These are phyloP conservation scores for Auriscalpium vulgare DNA, from an alignment of 768 basidiomycete genomes.

Conservation along the genomic window DNA sequence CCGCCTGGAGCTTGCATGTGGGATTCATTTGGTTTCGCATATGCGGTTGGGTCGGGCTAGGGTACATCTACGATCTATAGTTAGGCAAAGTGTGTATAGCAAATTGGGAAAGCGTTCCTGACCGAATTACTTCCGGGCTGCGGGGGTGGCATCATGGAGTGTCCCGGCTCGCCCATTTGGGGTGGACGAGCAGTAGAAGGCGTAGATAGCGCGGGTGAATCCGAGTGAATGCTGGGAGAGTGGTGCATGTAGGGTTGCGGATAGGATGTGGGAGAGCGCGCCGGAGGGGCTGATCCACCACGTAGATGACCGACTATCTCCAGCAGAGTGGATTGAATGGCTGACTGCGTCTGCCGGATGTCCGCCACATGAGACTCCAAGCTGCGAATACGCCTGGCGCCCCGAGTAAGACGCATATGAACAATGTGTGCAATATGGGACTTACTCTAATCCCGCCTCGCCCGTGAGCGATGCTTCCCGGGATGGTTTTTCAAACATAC, in stretches of 20 bases:
- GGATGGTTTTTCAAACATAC: constrained; percentile 91
- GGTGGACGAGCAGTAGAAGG: constrained; percentile 27
- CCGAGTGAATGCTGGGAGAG: constrained; percentile 61
- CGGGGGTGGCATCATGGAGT: constrained; percentile 19
- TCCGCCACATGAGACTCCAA: constrained; percentile 83
- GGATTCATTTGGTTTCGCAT: constrained; percentile 2
- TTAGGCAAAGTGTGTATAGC: not conserved
- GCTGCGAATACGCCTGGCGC: constrained; percentile 75
- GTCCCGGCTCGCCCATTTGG: constrained; percentile 14
- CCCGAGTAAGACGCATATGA: not conserved
- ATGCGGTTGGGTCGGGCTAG: constrained; percentile 2
- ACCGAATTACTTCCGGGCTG: constrained; percentile 21
- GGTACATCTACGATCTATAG: constrained; percentile 7
- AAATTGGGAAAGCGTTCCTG: constrained; percentile 10
- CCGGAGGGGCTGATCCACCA: constrained; percentile 34
- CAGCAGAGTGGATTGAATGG: constrained; percentile 71
- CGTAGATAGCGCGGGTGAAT: constrained; percentile 37
- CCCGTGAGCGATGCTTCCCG: constrained; percentile 81
- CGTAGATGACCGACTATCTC: constrained; percentile 79
- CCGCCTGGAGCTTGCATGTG: constrained; percentile 1
- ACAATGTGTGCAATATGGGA: constrained; percentile 9
- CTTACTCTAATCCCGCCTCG: constrained; percentile 85
- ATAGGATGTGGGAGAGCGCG: constrained; percentile 60
- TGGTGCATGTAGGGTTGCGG: constrained; percentile 47
- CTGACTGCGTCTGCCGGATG: constrained; percentile 61